Evolutionary conservation across 2,329 filamentous ascomycete species (phyloP).

Genomic region (Escovopsis sp.): DNA sequence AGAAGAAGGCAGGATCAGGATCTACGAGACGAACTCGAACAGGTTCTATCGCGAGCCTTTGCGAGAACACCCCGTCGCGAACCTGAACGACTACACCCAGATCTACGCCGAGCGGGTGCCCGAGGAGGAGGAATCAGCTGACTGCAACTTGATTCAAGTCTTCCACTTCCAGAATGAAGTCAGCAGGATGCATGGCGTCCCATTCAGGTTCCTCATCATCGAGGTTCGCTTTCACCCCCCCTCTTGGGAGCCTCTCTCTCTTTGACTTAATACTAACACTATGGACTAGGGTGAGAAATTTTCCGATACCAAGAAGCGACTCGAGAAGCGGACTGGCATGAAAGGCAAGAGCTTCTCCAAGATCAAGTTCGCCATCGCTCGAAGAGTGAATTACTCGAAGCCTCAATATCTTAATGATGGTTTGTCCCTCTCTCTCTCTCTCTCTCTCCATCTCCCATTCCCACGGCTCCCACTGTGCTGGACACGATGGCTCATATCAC

Average conservation of each 20-base stretch:
- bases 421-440: conserved; percentile 24
- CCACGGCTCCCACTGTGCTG: conserved; percentile 8
- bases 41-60: conserved; percentile 71
- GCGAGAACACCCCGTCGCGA: conserved; percentile 57
- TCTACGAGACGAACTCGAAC: conserved; percentile 71
- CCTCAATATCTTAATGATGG: conserved; percentile 78
- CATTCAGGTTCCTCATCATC: conserved; percentile 79
- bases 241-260: neutral
- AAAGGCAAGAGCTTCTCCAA: conserved; percentile 98
- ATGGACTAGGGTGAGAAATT: conserved; percentile 60
- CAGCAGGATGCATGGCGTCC: conserved; percentile 69
- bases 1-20: conserved; percentile 53
- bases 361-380: conserved; percentile 83
- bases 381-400: conserved; percentile 57
- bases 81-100: conserved; percentile 72
- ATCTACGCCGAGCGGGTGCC: conserved; percentile 73
- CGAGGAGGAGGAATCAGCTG: conserved; percentile 49
- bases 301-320: conserved; percentile 81
- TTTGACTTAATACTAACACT: neutral
- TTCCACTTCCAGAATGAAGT: conserved; percentile 92
- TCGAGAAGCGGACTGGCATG: conserved; percentile 82
- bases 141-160: conserved; percentile 51
- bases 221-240: conserved; percentile 36
- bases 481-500: too few species aligned
- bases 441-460: neutral